These are phyloP conservation scores for Basidiobolus meristosporus DNA, from an alignment of 371 early-diverging fungal genomes.

Conservation along the genomic window DNA sequence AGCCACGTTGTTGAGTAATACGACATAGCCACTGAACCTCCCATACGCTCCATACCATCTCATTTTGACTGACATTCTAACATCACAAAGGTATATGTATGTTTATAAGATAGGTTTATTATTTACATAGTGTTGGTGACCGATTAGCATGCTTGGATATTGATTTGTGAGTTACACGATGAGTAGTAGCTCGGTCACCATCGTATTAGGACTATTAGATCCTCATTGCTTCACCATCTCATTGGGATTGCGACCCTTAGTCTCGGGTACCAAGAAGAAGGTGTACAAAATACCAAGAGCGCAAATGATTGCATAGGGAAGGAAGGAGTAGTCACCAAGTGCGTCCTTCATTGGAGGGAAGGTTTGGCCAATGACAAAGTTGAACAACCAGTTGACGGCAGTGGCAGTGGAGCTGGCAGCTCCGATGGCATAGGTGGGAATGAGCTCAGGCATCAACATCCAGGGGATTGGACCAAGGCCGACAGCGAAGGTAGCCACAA, in stretches of 20 bases:
- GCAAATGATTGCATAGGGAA: constrained; percentile 39
- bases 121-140: too few species aligned
- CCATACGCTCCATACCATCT: too few species aligned
- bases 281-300: constrained; percentile 25
- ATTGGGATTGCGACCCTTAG: constrained; percentile 1
- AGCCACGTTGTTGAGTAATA: too few species aligned
- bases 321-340: constrained; percentile 43
- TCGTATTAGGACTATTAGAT: too few species aligned
- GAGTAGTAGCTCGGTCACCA: too few species aligned
- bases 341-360: constrained; percentile 38
- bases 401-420: constrained; percentile 35
- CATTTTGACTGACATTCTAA: too few species aligned
- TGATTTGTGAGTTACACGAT: too few species aligned
- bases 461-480: constrained; percentile 71
- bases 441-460: constrained; percentile 39
- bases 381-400: constrained; percentile 45
- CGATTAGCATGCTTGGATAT: too few species aligned
- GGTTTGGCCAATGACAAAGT: constrained; percentile 36
- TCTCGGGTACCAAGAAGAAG: constrained; percentile 49
- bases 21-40: too few species aligned
- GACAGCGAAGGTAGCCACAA: constrained; percentile 59
- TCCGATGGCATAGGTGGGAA: constrained; percentile 41
- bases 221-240: constrained; percentile 1
- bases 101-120: too few species aligned
- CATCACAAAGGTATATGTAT: too few species aligned